Evolutionary conservation across 257 asterid species (phyloP), one percentile per base, ranked within the genome.

Genomic region (Vinca minor): DNA sequence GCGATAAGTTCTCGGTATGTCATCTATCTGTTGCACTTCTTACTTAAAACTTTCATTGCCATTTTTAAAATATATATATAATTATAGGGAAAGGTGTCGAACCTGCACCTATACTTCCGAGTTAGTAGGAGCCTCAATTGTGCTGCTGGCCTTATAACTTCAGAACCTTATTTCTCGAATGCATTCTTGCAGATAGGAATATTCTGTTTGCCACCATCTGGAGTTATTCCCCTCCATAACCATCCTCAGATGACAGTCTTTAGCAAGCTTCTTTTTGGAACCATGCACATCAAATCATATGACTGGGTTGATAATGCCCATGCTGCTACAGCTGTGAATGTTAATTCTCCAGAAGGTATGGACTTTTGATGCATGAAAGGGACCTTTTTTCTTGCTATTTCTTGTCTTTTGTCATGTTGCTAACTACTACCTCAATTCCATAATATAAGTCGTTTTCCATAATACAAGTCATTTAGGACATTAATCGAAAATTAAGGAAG

Each of bases 201-300:
- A 59, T 91, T 91, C 75, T 91, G 98, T 76, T 79, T 91, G 84
- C 98, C 98, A 0, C 95, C 94, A 32, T 74, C 74, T 23, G 83
- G 88, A 58, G 95, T 91, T 56, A 91, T 91, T 52, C 98, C 98
- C 2, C 91, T 91, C 28, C 98, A 91, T 38, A 81, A 88, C 83
- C 98, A 91, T 74, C 98, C 98, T 5, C 96, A 85, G 42, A 91
- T 91, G 98, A 88, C 98, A 0, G 98, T 91, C 62, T 86, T 91
- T 69, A 78, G 96, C 83, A 91, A 86, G 80, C 84, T 91, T 69
- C 86, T 91, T n/a, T 86, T 86, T 35, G 98, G 96, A 25, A 81
- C 83, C 5, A 88, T 91, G 98, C 98, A 88, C 70, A 82, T 88
- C 70, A 83, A 84, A 45, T 74, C 98, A 0, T 83, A 75, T 48